phyloP scores from a whole-genome alignment of 352 stramenopile genomes.

The Thraustochytrium sp. region DNA sequence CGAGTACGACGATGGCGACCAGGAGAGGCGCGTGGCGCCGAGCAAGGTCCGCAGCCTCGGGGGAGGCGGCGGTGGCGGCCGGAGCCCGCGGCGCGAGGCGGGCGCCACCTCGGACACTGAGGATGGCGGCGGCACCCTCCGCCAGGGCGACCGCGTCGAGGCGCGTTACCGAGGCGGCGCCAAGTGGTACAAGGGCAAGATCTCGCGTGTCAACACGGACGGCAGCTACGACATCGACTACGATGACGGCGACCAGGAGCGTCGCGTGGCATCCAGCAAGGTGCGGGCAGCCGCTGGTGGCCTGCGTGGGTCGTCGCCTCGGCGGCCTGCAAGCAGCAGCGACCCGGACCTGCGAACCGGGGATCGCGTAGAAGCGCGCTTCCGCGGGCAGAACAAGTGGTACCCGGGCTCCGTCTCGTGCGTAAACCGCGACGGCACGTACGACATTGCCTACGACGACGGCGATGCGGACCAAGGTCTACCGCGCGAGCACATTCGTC shows the following conservation, averaged over 20 bases:
- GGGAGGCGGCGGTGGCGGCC: neutral
- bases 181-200: conserved; percentile 67
- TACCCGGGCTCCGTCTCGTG: conserved; percentile 66
- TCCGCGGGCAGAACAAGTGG: conserved; percentile 62
- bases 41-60: neutral
- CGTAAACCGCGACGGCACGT: conserved; percentile 63
- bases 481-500: neutral
- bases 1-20: conserved; percentile 62
- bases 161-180: conserved; percentile 59
- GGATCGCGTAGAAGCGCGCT: conserved; percentile 63
- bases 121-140: neutral
- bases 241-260: conserved; percentile 69
- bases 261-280: too few relatives aligned
- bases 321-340: too few relatives aligned
- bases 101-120: neutral
- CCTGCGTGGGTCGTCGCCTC: too few relatives aligned
- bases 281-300: too few relatives aligned
- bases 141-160: neutral
- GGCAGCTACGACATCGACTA: conserved; percentile 69
- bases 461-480: conserved; percentile 64
- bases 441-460: conserved; percentile 69
- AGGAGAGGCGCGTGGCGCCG: conserved; percentile 49
- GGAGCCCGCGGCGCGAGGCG: neutral
- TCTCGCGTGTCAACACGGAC: conserved; percentile 59
- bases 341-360: too few relatives aligned